Percentiles rank a stretch among this genome's conserved stretches.
Conservation (phyloP, 1,284 basidiomycete species). For the Lignosus rhinocerotis region DNA sequence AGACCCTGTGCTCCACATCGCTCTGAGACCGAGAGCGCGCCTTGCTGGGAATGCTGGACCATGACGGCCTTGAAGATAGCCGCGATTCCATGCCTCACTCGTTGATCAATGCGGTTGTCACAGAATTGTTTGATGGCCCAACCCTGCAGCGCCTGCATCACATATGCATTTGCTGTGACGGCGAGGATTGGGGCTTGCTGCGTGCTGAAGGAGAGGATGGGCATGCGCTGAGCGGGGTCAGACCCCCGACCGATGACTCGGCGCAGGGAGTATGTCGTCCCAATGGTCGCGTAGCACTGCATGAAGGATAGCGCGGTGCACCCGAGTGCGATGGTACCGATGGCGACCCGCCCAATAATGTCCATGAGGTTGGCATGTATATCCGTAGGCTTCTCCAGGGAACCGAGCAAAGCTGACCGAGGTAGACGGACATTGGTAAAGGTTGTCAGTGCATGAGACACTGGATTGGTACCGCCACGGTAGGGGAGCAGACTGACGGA, state of each 20-base stretch:
- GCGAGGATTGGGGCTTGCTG: constrained; percentile 42
- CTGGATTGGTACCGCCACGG: neutral
- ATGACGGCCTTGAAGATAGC: constrained; percentile 25
- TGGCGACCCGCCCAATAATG: neutral
- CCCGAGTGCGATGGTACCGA: neutral
- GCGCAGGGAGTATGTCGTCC: constrained; percentile 28
- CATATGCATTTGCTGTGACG: constrained; percentile 34
- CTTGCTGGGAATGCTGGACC: constrained; percentile 14
- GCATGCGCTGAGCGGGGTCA: constrained; percentile 15
- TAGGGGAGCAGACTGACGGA: neutral
- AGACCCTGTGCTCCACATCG: constrained; percentile 31
- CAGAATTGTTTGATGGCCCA: neutral
- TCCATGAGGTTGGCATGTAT: neutral
- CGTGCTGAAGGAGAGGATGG: constrained; percentile 43
- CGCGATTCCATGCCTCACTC: neutral
- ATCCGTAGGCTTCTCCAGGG: neutral
- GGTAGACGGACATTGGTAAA: neutral
- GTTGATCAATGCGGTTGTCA: neutral
- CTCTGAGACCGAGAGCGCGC: constrained; percentile 15
- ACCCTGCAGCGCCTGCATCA: neutral
- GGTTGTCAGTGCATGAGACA: neutral
- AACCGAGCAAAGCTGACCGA: neutral
- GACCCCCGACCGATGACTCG: constrained; percentile 30
- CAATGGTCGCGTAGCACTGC: neutral
- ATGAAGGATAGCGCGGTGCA: neutral